Evolutionary conservation across 768 basidiomycete species (phyloP), one percentile per base, ranked within the genome.

Genomic region (Termitomyces titanicus): DNA sequence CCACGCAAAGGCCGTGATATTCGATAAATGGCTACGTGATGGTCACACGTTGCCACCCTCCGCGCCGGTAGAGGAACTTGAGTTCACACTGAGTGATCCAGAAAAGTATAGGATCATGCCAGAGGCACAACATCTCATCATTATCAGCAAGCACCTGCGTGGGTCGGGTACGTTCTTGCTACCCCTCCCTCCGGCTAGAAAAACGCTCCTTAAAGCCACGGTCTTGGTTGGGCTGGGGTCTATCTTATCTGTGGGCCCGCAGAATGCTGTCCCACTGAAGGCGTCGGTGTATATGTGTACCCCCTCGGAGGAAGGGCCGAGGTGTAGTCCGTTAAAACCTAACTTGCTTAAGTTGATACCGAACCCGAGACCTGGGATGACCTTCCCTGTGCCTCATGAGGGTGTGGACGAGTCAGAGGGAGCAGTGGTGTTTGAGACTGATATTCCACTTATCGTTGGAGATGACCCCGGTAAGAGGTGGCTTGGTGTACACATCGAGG

Each of bases 391-490:
- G 0, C 86, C 88, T 13, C 68, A 80, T 15, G 84, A 86, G 67
- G 89, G 89, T 0, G 67, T 79, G 0, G 87, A 89, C 50, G 88
- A 92, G 65, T 87, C 85, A 9, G 89, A 90, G 54, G 89, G 88
- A 0, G 73, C 86, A 1, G 85, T 85, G 4, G 69, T 85, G 24
- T 89, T 81, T 62, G 84, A 87, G 63, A 79, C 77, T 10, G 68
- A 75, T 38, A 40, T 86, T 39, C 52, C 58, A 17, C 37, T 54
- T 22, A 31, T 55, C 33, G 58, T 53, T 27, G 57, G 29, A 3
- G 47, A 57, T 47, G 60, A 37, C 31, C 40, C 35, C 5, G 35
- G 39, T 3, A 46, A 58, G 27, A 53, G 63, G 35, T 83, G 79
- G 77, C 66, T 92, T 5, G 86, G 78, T 1, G 72, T 92, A 38